These are phyloP conservation scores for Emmonsiellopsis sp. DNA, from an alignment of 2,329 filamentous ascomycete species.

Conservation along the genomic window DNA sequence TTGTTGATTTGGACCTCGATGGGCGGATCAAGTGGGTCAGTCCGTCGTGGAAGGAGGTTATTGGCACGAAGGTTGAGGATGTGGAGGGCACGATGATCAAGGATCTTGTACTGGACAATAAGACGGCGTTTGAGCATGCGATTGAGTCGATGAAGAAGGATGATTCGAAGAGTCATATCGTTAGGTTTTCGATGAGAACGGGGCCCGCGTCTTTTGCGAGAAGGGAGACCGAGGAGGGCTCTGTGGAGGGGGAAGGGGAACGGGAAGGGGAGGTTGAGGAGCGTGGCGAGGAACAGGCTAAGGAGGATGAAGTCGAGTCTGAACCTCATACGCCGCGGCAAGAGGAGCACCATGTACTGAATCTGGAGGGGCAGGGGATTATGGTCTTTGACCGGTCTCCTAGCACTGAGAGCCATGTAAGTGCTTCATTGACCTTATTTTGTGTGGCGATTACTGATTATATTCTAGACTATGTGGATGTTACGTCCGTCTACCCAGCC, in stretches of 20 bases:
- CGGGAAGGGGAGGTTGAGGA: background rate
- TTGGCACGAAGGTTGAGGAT: conserved; percentile 65
- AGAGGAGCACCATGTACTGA: conserved; percentile 49
- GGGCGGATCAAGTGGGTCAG: conserved; percentile 92
- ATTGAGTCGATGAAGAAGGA: conserved; percentile 86
- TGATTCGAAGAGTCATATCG: conserved; percentile 83
- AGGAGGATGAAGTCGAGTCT: conserved; percentile 21
- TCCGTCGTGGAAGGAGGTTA: conserved; percentile 87
- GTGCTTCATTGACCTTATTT: conserved; percentile 25
- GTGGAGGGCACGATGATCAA: conserved; percentile 70
- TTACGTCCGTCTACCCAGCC: conserved; percentile 81
- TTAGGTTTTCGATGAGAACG: conserved; percentile 66
- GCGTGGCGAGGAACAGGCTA: conserved; percentile 25
- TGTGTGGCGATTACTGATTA: background rate
- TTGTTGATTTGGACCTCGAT: conserved; percentile 86
- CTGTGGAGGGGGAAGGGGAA: conserved; percentile 6
- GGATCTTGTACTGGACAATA: conserved; percentile 72
- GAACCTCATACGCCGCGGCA: conserved; percentile 8
- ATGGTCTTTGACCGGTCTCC: conserved; percentile 91
- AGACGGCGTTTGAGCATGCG: conserved; percentile 68
- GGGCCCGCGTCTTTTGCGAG: conserved; percentile 59
- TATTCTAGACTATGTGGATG: conserved; percentile 93
- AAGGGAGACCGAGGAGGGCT: conserved; percentile 22
- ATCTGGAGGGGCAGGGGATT: conserved; percentile 92
- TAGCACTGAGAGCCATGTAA: conserved; percentile 75